Base-by-base conservation (phyloP, 371 early-diverging fungal genomes). In the Apophysomyces elegans region DNA sequence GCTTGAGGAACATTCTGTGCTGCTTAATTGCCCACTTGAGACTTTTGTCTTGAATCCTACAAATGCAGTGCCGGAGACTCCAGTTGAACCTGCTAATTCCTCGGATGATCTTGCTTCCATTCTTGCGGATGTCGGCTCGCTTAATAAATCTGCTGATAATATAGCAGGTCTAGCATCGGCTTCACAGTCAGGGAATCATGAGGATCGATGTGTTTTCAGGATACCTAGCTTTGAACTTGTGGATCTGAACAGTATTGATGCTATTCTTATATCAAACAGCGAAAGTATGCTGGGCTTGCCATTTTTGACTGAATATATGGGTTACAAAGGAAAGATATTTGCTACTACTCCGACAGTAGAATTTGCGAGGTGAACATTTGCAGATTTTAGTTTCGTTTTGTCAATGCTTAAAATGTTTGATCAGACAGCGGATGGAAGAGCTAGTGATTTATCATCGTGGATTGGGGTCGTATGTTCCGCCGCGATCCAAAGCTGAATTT, bases 331-430 rank as follows among this genome's bases (percentile, higher is more conserved):
- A 13, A 83, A 83, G 18, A 88, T 95, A 7, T 86, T 85, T 76
- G 91, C 92, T 1, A 94, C 94, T 1, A 95, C 92, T 68, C 92
- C 95, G 0, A 88, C 92, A 0, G 86, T 91, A 62, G 88, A 86
- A 63, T 93, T 93, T 80, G 92, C 90, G 69, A 71, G 74, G 75
- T 69, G 67, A 46, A 32, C 58, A 5, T 14, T 37, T 46, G 8
- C 12, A 18, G 18, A 39, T 21, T 37, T 62, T 37, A 16, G 57
- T 32, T 37, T 13, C 41, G 37, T 37, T 16, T n/a, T 56, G 5
- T 39, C 12, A 66, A 14, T 18, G 38, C 39, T 11, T 58, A n/a
- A n/a, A 21, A 11, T 36, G 8, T 58, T 62, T 62, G 26, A 45
- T n/a, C 69, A 81, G 85, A 50, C 83, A 89, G 35, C 71, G 85